A percentile compares a stretch with the other conserved stretches of the same genome.
Conservation (phyloP, 768 basidiomycete genomes). For the Lactarius vividus region DNA sequence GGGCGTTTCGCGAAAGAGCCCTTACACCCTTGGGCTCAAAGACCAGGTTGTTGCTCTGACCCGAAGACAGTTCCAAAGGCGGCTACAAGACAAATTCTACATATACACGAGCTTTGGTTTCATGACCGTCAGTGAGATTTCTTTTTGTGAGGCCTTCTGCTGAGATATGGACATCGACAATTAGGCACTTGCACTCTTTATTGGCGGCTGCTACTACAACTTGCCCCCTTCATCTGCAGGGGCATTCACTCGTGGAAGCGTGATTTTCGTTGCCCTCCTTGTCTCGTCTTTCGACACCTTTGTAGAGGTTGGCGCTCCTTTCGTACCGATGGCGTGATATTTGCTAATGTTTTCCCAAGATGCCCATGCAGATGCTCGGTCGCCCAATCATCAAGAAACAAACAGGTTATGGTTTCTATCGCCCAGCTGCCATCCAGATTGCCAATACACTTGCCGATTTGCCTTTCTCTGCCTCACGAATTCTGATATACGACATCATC, state of each 20-base stretch:
- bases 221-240: slow-evolving; percentile 73
- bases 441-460: slow-evolving; percentile 69
- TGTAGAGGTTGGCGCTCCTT: slow-evolving; percentile 47
- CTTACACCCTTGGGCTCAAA: slow-evolving; percentile 78
- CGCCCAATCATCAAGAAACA: slow-evolving; percentile 74
- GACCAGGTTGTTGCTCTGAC: slow-evolving; percentile 73
- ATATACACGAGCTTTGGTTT: slow-evolving; percentile 67
- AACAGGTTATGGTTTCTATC: slow-evolving; percentile 63
- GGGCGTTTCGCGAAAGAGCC: slow-evolving; percentile 73
- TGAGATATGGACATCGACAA: not conserved
- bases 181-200: slow-evolving; percentile 49
- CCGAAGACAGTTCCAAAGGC: slow-evolving; percentile 68
- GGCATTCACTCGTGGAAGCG: slow-evolving; percentile 83
- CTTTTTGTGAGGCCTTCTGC: slow-evolving; percentile 38
- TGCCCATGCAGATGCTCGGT: slow-evolving; percentile 79
- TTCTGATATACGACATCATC: slow-evolving; percentile 61
- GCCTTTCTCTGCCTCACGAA: slow-evolving; percentile 61
- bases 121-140: slow-evolving; percentile 49
- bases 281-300: slow-evolving; percentile 70
- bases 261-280: slow-evolving; percentile 70
- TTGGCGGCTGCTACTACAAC: slow-evolving; percentile 74
- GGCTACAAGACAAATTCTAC: slow-evolving; percentile 76
- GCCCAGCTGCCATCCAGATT: slow-evolving; percentile 60
- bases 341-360: slow-evolving; percentile 44
- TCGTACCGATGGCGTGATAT: not conserved